A percentile compares a stretch with the other conserved stretches of the same genome.
Evolutionary conservation across 495 filamentous ascomycete genomes (phyloP).

Genomic region (Penicillium odoratum): DNA sequence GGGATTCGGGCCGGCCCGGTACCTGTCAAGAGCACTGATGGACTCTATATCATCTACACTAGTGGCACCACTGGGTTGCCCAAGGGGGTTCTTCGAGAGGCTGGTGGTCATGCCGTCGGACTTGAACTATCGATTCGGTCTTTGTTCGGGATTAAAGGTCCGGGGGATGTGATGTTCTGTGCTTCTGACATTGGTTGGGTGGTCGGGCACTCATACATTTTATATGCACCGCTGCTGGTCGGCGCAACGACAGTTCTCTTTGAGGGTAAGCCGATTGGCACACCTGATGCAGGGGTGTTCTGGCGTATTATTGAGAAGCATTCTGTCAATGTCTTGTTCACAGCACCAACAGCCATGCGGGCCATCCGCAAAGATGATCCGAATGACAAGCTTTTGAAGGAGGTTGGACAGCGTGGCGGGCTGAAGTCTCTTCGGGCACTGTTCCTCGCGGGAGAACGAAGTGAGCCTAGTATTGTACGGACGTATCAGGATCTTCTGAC

Average conservation of each 20-base stretch:
- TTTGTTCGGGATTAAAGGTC: conserved; percentile 75
- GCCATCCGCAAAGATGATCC: conserved; percentile 87
- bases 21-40: conserved; percentile 73
- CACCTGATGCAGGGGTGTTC: conserved; percentile 81
- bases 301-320: conserved; percentile 86
- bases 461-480: conserved; percentile 80
- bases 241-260: conserved; percentile 87
- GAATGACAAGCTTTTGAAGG: conserved; percentile 61
- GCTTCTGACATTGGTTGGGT: conserved; percentile 87
- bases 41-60: conserved; percentile 90
- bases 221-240: conserved; percentile 80
- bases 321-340: conserved; percentile 79
- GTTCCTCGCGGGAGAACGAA: conserved; percentile 87
- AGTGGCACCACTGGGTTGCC: conserved; percentile 81
- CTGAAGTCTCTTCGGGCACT: conserved; percentile 67
- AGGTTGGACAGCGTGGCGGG: conserved; percentile 63
- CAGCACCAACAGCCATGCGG: conserved; percentile 82
- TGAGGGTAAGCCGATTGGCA: conserved; percentile 90
- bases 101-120: conserved; percentile 86
- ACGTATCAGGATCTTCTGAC: conserved; percentile 72
- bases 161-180: conserved; percentile 81
- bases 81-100: conserved; percentile 83
- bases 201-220: conserved; percentile 79
- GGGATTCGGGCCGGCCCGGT: conserved; percentile 68
- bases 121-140: conserved; percentile 76